phyloP scores from a whole-genome alignment of 2,329 filamentous ascomycete species.

The Coleophoma cylindrospora region DNA sequence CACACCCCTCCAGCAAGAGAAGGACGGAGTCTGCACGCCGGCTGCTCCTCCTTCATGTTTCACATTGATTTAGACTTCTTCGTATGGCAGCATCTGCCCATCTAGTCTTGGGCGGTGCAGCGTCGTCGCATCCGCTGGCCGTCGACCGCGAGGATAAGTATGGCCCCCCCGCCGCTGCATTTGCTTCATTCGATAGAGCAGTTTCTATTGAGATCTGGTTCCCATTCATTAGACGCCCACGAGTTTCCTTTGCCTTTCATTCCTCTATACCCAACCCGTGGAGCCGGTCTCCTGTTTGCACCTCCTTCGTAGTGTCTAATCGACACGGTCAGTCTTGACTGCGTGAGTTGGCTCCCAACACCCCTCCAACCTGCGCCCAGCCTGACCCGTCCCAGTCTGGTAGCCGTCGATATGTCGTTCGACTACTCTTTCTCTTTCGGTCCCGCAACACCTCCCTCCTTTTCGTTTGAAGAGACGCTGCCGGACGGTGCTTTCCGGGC shows the following conservation, averaged over 20 bases:
- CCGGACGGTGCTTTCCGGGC: conserved; percentile 47
- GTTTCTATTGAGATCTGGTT: conserved; percentile 13
- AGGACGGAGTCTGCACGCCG: conserved; percentile 5
- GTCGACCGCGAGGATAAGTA: conserved; percentile 23
- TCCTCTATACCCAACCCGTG: conserved; percentile 14
- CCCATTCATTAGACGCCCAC: conserved; percentile 21
- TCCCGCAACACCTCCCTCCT: conserved; percentile 44
- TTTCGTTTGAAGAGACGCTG: conserved; percentile 51
- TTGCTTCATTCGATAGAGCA: conserved; percentile 15
- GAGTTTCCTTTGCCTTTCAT: conserved; percentile 22
- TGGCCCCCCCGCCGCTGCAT: conserved; percentile 12
- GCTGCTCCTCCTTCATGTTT: conserved; percentile 21
- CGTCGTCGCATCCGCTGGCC: conserved; percentile 1
- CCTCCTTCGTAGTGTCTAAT: conserved; percentile 23
- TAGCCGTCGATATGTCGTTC: conserved; percentile 53
- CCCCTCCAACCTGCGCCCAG: conserved; percentile 4
- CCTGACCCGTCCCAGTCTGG: conserved; percentile 41
- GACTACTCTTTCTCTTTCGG: conserved; percentile 54
- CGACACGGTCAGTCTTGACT: conserved; percentile 10
- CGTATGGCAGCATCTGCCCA: conserved; percentile 12
- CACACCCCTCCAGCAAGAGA: too few species aligned
- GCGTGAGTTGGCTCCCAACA: conserved; percentile 1
- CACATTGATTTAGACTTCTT: conserved; percentile 14
- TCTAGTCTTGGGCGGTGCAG: conserved; percentile 21
- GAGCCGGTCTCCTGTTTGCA: conserved; percentile 23